These are phyloP conservation scores for Nicotiana obtusifolia DNA, from an alignment of 257 asterid genomes.

Conservation along the genomic window DNA sequence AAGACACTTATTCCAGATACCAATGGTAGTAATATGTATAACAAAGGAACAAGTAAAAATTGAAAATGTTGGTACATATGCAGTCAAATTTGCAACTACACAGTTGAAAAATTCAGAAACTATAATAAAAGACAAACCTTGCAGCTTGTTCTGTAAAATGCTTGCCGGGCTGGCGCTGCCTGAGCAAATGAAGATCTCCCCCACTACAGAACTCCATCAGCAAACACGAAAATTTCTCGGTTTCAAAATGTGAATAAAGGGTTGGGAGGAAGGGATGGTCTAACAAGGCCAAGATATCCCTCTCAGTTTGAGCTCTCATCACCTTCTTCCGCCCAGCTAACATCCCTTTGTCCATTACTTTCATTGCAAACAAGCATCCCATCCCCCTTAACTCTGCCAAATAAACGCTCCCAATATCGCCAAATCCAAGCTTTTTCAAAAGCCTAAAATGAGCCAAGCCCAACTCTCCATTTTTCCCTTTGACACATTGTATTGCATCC, in stretches of 20 bases:
- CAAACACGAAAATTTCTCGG: conserved; percentile 81
- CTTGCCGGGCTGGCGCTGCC: conserved; percentile 80
- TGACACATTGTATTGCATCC: conserved; percentile 64
- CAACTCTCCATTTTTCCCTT: conserved; percentile 49
- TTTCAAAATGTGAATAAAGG: conserved; percentile 77
- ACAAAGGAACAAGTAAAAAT: background rate
- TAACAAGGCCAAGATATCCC: conserved; percentile 64
- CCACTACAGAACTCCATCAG: conserved; percentile 96
- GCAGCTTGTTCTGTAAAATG: conserved; percentile 85
- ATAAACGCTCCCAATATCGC: conserved; percentile 91
- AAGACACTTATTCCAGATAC: background rate
- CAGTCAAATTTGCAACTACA: background rate
- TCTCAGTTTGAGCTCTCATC: conserved; percentile 79
- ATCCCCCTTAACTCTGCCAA: conserved; percentile 69
- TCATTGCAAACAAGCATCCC: conserved; percentile 75
- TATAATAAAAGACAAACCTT: conserved; percentile 38
- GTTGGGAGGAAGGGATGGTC: conserved; percentile 94
- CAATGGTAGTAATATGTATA: background rate
- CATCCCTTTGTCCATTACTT: conserved; percentile 88
- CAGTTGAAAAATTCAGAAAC: background rate
- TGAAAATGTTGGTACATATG: background rate
- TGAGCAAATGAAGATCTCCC: conserved; percentile 85
- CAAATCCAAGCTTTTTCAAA: conserved; percentile 81
- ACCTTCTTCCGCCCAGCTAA: conserved; percentile 70
- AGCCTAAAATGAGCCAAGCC: conserved; percentile 77